Conservation (phyloP, 768 basidiomycete species). For the Flagelloscypha sp. region DNA sequence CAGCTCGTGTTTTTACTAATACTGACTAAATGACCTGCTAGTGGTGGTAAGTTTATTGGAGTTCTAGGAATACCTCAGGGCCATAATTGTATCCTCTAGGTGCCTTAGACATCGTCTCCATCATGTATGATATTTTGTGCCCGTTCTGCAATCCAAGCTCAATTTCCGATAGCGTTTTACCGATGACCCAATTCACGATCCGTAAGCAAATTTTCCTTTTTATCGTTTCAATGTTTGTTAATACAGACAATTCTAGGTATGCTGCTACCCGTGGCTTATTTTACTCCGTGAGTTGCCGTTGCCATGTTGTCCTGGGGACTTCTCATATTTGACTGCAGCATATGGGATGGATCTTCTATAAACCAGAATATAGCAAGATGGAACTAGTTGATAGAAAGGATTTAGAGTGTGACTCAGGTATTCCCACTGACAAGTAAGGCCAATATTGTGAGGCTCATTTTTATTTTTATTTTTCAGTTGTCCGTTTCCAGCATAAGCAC, state of each 20-base stretch:
- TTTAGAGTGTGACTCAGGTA: constrained; percentile 61
- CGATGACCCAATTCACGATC: constrained; percentile 60
- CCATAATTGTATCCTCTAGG: constrained; percentile 25
- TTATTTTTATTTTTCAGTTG: constrained; percentile 41
- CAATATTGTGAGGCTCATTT: too few relatives aligned
- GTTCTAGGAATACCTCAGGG: background rate
- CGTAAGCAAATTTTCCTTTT: constrained; percentile 29
- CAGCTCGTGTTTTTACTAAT: constrained; percentile 3
- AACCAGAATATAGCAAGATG: constrained; percentile 57
- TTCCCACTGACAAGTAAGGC: too few relatives aligned
- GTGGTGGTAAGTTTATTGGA: constrained; percentile 42
- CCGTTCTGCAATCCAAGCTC: background rate
- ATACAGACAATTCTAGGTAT: constrained; percentile 46
- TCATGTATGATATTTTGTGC: constrained; percentile 39
- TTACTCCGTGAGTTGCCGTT: too few relatives aligned
- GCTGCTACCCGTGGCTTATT: constrained; percentile 65
- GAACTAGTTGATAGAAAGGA: constrained; percentile 59
- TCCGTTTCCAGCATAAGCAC: constrained; percentile 61
- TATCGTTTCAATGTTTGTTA: background rate
- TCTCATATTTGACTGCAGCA: too few relatives aligned
- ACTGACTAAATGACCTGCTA: constrained; percentile 13
- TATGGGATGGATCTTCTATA: constrained; percentile 83
- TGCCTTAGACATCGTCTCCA: constrained; percentile 68
- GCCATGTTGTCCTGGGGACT: too few relatives aligned
- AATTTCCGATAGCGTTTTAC: constrained; percentile 48